These are phyloP conservation scores for Amanita jacksonii DNA, from an alignment of 768 basidiomycete genomes.

Conservation along the genomic window DNA sequence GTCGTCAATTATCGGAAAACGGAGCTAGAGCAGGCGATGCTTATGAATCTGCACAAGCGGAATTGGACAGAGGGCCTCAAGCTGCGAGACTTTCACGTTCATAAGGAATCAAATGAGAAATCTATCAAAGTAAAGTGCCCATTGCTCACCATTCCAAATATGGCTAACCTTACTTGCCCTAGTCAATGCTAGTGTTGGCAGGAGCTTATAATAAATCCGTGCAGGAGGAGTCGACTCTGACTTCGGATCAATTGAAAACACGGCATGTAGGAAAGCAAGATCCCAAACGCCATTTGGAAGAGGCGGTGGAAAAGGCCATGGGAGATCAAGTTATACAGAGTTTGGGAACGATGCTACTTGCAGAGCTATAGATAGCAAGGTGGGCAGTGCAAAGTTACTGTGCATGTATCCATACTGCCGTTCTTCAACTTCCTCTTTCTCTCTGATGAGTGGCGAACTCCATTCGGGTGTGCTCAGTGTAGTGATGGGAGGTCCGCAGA, in stretches of 20 bases:
- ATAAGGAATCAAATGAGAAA: slow-evolving; percentile 85
- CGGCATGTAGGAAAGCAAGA: slow-evolving; percentile 97
- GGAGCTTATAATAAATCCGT: slow-evolving; percentile 97
- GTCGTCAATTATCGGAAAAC: slow-evolving; percentile 98
- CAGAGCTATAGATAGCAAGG: slow-evolving; percentile 58
- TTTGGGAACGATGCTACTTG: slow-evolving; percentile 88
- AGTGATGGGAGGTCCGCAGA: neutral
- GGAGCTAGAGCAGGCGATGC: slow-evolving; percentile 95
- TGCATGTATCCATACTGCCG: slow-evolving; percentile 2
- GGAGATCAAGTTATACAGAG: slow-evolving; percentile 96
- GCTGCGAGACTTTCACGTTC: slow-evolving; percentile 79
- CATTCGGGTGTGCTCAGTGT: neutral
- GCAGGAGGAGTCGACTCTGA: slow-evolving; percentile 94
- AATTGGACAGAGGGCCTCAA: slow-evolving; percentile 99
- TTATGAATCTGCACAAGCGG: slow-evolving; percentile 97
- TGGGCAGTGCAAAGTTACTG: slow-evolving; percentile 9
- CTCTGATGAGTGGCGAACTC: neutral
- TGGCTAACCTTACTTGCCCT: slow-evolving; percentile 11
- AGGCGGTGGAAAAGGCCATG: slow-evolving; percentile 97
- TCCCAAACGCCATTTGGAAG: slow-evolving; percentile 95
- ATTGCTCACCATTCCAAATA: slow-evolving; percentile 11
- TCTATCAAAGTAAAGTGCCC: slow-evolving; percentile 74
- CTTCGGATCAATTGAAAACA: slow-evolving; percentile 89
- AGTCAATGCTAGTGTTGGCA: slow-evolving; percentile 92
- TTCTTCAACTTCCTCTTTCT: neutral